Base-by-base conservation (phyloP, 192 early-diverging fungal species). In the Backusella luteola region DNA sequence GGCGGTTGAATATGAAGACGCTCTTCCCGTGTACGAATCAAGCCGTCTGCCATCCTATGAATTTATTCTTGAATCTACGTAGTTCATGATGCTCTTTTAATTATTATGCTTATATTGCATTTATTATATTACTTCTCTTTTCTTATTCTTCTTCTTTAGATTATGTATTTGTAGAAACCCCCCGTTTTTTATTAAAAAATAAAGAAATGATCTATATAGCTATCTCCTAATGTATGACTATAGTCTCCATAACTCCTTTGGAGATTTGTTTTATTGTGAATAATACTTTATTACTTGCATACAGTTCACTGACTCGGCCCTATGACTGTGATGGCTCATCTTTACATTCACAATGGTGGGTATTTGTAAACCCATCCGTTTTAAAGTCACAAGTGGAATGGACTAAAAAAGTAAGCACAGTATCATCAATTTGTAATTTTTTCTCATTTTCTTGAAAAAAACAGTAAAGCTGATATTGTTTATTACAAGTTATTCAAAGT, bases 11-110 rank as follows among this genome's bases (percentile, higher is more conserved):
- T 70, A 76, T 41, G 69, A 36, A 44, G 68, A 76, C 15, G 15
- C 69, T 70, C 52, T 76, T 15, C 75, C 75, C 17, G 44, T 70
- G 1, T 76, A 76, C 21, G 68, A 69, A 38, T 19, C 39, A 14
- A 70, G 29, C 3, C 39, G 75, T 15, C 36, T 76, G 3, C 75
- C 75, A 14, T 42, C 67, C 17, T 76, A 76, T 70, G 52, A 56
- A 0, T 49, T 39, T 39, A 17, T 29, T 1, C 11, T 63, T 63
- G 56, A 63, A 29, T 29, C 56, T 32, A 29, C n/a, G 1, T 63
- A 63, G 11, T 63, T 9, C 26, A 63, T 14, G 29, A 29, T 29
- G 56, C 12, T 63, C n/a, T 63, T 63, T 63, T 26, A 14, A 29
- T 8, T 63, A 29, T 26, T 29, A 63, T 63, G 23, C 3, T 29